Evolutionary conservation across 2,329 filamentous ascomycete genomes (phyloP), one percentile per base, ranked within the genome.

Genomic region (Fusarium decemcellulare): DNA sequence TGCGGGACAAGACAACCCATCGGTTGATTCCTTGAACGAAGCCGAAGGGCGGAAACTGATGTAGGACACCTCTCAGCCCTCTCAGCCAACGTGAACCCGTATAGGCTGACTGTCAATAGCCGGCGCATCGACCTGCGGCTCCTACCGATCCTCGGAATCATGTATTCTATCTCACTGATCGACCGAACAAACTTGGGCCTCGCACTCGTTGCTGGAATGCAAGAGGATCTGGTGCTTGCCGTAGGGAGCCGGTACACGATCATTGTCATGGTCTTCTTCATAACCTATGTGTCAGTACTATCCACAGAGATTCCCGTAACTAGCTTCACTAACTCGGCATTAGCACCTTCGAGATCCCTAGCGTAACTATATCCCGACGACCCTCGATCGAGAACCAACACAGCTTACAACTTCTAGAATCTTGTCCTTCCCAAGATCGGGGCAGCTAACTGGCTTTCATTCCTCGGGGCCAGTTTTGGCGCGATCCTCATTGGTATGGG

Each of bases 241-340:
- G 30, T 68, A 0, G 64, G 54, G 0, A 68, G 55, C 5, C 54
- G 67, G 0, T 60, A 55, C 0, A 71, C 68, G 0, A 27, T 71
- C 11, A 40, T 42, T 0, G 11, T 71, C 8, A 71, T 71, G 64
- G 68, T 71, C 5, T 71, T 71, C 12, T 71, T 71, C n/a, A 68
- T 71, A 39, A 39, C 36, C 11, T 39, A 39, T 39, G 36, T 39
- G 36, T 39, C 7, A 7, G 36, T 39, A 16, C 15, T n/a, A 7
- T 15, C 5, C 11, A 12, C 36, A 6, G 15, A 16, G 2, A 39
- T 39, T 14, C 34, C 15, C 11, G 4, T 15, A 39, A 11, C 7
- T 15, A n/a, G 36, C 12, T 14, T 39, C 15, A n/a, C 6, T 39
- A 39, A 39, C 36, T 15, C 15, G 12, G 4, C 3, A 5, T n/a